These are phyloP conservation scores for Verticillium isaacii DNA, from an alignment of 2,329 filamentous ascomycete species.

Conservation along the genomic window DNA sequence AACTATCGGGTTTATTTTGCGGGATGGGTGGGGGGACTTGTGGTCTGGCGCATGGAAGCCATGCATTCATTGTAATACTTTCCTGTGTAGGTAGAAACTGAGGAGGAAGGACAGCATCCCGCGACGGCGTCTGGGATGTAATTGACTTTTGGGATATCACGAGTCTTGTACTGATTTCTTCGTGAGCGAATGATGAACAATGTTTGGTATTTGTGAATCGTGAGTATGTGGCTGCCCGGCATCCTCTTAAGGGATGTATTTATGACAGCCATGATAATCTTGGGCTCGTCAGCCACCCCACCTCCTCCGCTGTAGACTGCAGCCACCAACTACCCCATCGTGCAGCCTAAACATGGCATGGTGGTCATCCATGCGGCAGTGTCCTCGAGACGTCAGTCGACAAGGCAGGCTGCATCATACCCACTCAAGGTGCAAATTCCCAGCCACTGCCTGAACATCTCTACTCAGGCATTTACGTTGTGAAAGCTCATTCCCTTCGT, in stretches of 20 bases:
- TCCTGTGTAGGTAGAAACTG: slow-evolving; percentile 1
- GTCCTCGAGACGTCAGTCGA: background rate
- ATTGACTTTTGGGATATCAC: background rate
- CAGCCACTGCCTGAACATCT: background rate
- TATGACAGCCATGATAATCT: background rate
- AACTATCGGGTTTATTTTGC: background rate
- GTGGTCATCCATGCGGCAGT: background rate
- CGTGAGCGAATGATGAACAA: background rate
- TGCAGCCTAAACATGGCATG: background rate
- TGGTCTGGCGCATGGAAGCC: slow-evolving; percentile 2
- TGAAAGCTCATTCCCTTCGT: background rate
- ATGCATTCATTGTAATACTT: slow-evolving; percentile 3
- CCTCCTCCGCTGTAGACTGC: background rate
- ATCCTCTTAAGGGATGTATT: background rate
- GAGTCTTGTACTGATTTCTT: background rate
- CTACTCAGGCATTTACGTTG: background rate
- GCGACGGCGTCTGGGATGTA: background rate
- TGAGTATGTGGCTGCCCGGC: background rate
- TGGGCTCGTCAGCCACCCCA: background rate
- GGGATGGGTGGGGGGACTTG: background rate
- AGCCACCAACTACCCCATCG: background rate
- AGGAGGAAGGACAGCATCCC: slow-evolving; percentile 1
- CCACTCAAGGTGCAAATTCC: background rate
- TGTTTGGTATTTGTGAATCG: background rate
- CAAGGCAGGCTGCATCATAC: background rate